Evolutionary conservation across 495 filamentous ascomycete genomes (phyloP).

Genomic region (Durotheca rogersii): DNA sequence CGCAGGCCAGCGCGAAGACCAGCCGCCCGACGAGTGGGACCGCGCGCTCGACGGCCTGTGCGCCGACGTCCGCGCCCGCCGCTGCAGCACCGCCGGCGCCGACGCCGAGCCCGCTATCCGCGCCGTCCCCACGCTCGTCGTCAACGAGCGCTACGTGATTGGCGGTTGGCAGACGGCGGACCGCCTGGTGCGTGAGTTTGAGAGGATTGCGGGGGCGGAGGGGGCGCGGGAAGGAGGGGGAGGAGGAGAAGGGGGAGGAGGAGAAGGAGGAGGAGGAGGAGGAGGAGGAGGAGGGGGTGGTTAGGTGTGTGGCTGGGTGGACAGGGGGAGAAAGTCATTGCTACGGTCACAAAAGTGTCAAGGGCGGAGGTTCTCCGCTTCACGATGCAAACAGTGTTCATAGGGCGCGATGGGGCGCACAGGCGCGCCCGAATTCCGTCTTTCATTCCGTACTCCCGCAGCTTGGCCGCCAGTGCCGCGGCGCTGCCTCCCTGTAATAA

Average conservation of each 20-base stretch:
- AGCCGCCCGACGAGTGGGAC: slow-evolving; percentile 45
- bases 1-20: slow-evolving; percentile 15
- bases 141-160: slow-evolving; percentile 66
- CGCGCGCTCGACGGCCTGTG: slow-evolving; percentile 28
- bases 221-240: not conserved
- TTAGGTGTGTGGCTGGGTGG: too few relatives aligned
- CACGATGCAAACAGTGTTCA: too few relatives aligned
- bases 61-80: slow-evolving; percentile 44
- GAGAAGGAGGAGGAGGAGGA: not conserved
- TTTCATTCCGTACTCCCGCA: too few relatives aligned
- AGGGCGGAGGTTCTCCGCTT: too few relatives aligned
- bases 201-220: slow-evolving; percentile 32
- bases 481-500: too few relatives aligned
- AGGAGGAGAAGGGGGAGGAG: not conserved
- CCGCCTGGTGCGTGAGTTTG: slow-evolving; percentile 47
- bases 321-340: too few relatives aligned
- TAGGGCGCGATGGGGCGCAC: too few relatives aligned
- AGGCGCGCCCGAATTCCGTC: too few relatives aligned
- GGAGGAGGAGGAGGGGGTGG: too few relatives aligned
- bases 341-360: too few relatives aligned
- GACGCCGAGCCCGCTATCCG: slow-evolving; percentile 51
- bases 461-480: too few relatives aligned
- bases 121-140: slow-evolving; percentile 75
- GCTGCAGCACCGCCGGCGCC: slow-evolving; percentile 52
- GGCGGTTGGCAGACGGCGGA: slow-evolving; percentile 64